Evolutionary conservation across 2,329 filamentous ascomycete genomes (phyloP), one percentile per base, ranked within the genome.

Genomic region (Aspergillus phoenicis): DNA sequence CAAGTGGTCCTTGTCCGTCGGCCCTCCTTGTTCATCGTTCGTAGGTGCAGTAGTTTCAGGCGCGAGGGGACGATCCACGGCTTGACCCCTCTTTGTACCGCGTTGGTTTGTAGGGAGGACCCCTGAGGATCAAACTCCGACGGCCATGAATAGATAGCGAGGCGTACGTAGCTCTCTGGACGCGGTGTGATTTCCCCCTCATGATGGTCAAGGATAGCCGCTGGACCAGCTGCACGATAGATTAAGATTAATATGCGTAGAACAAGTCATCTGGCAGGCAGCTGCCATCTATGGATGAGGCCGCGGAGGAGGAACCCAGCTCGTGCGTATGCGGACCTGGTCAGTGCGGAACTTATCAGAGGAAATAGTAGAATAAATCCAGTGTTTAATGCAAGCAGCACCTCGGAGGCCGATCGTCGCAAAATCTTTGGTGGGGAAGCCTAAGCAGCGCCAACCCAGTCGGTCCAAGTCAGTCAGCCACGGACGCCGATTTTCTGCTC

Each of bases 361-460:
- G 41, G 17, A 13, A 45, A 20, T 45, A 45, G 11, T 45, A 41
- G 15, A 41, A 43, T 43, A 43, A 43, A 43, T 36, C 11, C 33
- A 36, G 11, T 36, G 33, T 36, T 36, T 36, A 33, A 58, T 49
- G 45, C 26, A 49, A 26, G 53, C 53, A 61, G 56, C 55, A 53
- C 54, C 58, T 63, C 61, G 60, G 63, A 59, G 66, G 63, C 66
- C 67, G 67, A 68, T 67, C 67, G 63, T 62, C 64, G 68, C 64
- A 65, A 30, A 20, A 33, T 30, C 15, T 26, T n/a, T 17, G 47
- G 26, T 30, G 26, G 45, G 45, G 41, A 56, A 33, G 33, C 41
- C 39, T 28, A 56, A 56, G 15, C 22, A 22, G 22, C 26, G 26
- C 53, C 45, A 57, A 57, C 47, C 47, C 22, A 49, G 45, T 49